Evolutionary conservation across 768 basidiomycete genomes (phyloP).

Genomic region (Artomyces pyxidatus): DNA sequence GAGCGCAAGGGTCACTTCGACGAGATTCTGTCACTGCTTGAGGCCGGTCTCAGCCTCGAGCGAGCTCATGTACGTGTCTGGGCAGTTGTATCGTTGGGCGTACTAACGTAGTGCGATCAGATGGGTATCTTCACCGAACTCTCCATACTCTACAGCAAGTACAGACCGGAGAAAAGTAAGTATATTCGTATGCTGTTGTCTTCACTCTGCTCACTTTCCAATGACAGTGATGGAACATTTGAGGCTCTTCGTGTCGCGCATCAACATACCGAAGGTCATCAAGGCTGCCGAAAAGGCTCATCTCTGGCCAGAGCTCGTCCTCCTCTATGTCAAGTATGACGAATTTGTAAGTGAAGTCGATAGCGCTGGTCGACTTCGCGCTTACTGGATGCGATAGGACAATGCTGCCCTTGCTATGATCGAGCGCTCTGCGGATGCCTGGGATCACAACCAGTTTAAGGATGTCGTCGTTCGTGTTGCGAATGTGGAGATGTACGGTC

Average conservation of each 20-base stretch:
- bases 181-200: slow-evolving; percentile 6
- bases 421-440: slow-evolving; percentile 94
- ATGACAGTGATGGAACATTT: slow-evolving; percentile 92
- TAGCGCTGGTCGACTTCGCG: background rate
- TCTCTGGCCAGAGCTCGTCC: slow-evolving; percentile 97
- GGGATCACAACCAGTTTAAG: slow-evolving; percentile 99
- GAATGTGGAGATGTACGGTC: slow-evolving; percentile 83
- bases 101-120: slow-evolving; percentile 21
- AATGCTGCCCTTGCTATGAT: slow-evolving; percentile 99
- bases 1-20: slow-evolving; percentile 92
- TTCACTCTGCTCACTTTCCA: slow-evolving; percentile 1
- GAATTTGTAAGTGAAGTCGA: slow-evolving; percentile 56
- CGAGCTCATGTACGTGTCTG: slow-evolving; percentile 68
- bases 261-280: slow-evolving; percentile 99
- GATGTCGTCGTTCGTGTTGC: slow-evolving; percentile 94
- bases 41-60: slow-evolving; percentile 93
- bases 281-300: slow-evolving; percentile 94
- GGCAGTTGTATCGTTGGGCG: too few species aligned
- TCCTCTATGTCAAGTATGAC: slow-evolving; percentile 98
- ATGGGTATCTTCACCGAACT: slow-evolving; percentile 99
- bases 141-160: slow-evolving; percentile 88
- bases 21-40: slow-evolving; percentile 84
- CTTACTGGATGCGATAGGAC: slow-evolving; percentile 41
- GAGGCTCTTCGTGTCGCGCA: slow-evolving; percentile 89
- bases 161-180: slow-evolving; percentile 85